These are phyloP conservation scores for Chalciporus sphaerocephalus DNA, from an alignment of 768 basidiomycete species.

Conservation along the genomic window DNA sequence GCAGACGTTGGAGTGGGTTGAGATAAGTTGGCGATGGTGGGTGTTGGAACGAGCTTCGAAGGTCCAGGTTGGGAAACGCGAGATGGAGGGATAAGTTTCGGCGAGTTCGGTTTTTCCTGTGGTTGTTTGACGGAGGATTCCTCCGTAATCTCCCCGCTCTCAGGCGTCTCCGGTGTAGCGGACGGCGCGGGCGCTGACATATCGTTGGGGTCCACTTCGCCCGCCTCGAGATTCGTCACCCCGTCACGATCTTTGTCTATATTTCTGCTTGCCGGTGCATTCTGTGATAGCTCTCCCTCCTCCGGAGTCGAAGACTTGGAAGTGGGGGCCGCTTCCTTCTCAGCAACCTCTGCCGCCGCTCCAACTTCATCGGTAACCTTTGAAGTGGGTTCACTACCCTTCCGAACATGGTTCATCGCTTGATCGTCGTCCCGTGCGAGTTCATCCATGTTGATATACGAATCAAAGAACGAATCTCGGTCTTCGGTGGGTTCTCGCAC, in stretches of 20 bases:
- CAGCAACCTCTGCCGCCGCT: background rate
- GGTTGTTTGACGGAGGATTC: background rate
- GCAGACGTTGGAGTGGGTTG: background rate
- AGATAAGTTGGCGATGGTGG: background rate
- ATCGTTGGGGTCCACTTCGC: constrained; percentile 14
- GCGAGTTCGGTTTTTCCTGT: background rate
- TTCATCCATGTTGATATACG: constrained; percentile 23
- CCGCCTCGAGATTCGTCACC: constrained; percentile 8
- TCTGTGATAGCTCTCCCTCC: background rate
- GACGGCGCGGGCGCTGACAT: background rate
- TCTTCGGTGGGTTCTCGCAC: constrained; percentile 3
- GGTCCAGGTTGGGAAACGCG: background rate
- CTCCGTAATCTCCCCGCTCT: constrained; percentile 17
- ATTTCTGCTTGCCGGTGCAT: background rate
- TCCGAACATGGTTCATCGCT: background rate
- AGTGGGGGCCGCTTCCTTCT: background rate
- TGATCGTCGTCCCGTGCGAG: constrained; percentile 2
- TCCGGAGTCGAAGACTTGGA: background rate
- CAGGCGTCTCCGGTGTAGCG: background rate
- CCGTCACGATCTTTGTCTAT: background rate
- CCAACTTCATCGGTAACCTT: background rate
- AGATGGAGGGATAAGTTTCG: background rate
- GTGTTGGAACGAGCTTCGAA: background rate
- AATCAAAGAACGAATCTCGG: constrained; percentile 17
- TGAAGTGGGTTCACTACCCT: background rate